A percentile compares a stretch with the other conserved stretches of the same genome.
Evolutionary conservation across 1,284 basidiomycete species (phyloP).

Genomic region (Porodaedalea pini): DNA sequence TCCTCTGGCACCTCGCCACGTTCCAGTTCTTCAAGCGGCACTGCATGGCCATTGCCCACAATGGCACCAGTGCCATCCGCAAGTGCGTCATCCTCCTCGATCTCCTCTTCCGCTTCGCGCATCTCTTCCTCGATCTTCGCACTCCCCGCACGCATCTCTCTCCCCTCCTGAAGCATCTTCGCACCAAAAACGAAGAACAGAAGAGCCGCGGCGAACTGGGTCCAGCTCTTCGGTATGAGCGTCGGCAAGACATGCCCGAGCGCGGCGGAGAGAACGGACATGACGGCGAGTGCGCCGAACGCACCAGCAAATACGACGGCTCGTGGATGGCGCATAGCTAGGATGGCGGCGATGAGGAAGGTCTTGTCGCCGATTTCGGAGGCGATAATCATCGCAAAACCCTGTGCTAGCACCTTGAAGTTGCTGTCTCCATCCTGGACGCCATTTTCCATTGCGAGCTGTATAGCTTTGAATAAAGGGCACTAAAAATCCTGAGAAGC

Average conservation of each 20-base stretch:
- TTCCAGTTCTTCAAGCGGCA: slow-evolving; percentile 63
- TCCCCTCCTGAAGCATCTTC: slow-evolving; percentile 81
- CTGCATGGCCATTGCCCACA: slow-evolving; percentile 35
- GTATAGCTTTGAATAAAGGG: no score
- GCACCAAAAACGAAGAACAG: slow-evolving; percentile 86
- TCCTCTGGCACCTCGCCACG: slow-evolving; percentile 40
- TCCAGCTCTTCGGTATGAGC: slow-evolving; percentile 77
- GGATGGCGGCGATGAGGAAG: slow-evolving; percentile 94
- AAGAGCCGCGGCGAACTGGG: slow-evolving; percentile 73
- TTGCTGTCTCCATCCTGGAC: slow-evolving; percentile 32
- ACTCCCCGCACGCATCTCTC: slow-evolving; percentile 69
- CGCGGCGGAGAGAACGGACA: slow-evolving; percentile 88
- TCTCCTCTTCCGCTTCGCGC: slow-evolving; percentile 88
- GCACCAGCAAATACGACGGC: slow-evolving; percentile 87
- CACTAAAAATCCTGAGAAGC: no score
- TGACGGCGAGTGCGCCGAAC: slow-evolving; percentile 83
- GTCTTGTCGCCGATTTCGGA: slow-evolving; percentile 98
- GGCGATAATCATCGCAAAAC: slow-evolving; percentile 85
- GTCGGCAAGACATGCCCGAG: slow-evolving; percentile 84
- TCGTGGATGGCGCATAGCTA: slow-evolving; percentile 92
- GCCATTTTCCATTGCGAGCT: slow-evolving; percentile 14
- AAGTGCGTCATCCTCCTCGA: slow-evolving; percentile 63
- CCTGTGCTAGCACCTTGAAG: slow-evolving; percentile 60
- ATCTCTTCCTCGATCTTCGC: slow-evolving; percentile 90
- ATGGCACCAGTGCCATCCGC: slow-evolving; percentile 40